These are phyloP conservation scores for Sanghuangporus weigelae DNA, from an alignment of 1,284 basidiomycete species.

Conservation along the genomic window DNA sequence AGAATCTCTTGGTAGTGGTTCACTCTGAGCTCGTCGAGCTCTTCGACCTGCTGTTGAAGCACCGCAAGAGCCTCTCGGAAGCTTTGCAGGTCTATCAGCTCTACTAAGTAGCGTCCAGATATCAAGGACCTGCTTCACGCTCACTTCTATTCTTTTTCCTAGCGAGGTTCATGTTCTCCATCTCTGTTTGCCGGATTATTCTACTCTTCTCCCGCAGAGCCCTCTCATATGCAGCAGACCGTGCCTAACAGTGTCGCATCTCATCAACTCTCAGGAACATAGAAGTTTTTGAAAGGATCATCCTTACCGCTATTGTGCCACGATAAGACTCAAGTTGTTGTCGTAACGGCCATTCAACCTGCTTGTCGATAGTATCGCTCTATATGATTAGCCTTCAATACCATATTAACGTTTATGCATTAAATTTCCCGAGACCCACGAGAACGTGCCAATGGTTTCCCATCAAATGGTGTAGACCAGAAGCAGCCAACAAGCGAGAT, in stretches of 20 bases:
- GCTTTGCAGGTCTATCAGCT: conserved; percentile 66
- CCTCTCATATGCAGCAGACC: conserved; percentile 75
- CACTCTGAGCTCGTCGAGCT: conserved; percentile 75
- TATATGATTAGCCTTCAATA: conserved; percentile 25
- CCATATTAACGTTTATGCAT: conserved; percentile 4
- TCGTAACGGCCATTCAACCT: conserved; percentile 85
- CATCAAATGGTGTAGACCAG: conserved; percentile 87
- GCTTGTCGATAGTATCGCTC: conserved; percentile 84
- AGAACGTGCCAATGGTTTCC: conserved; percentile 91
- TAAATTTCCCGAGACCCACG: conserved; percentile 37
- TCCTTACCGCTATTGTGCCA: conserved; percentile 61
- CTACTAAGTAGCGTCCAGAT: not conserved
- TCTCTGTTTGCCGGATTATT: conserved; percentile 86
- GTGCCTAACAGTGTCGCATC: conserved; percentile 45
- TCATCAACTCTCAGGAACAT: conserved; percentile 5
- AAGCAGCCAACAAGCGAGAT: conserved; percentile 74
- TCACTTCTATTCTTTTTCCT: conserved; percentile 73
- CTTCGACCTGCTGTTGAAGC: conserved; percentile 86
- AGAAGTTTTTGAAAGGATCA: not conserved
- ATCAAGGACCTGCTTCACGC: conserved; percentile 25
- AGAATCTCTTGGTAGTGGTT: conserved; percentile 84
- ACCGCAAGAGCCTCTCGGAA: conserved; percentile 82
- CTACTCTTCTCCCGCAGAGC: conserved; percentile 77
- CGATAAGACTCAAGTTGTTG: conserved; percentile 83
- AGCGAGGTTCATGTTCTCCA: conserved; percentile 70